A percentile compares a stretch with the other conserved stretches of the same genome.
phyloP scores from a whole-genome alignment of 352 stramenopile species.

The Poterioochromonas sp. region DNA sequence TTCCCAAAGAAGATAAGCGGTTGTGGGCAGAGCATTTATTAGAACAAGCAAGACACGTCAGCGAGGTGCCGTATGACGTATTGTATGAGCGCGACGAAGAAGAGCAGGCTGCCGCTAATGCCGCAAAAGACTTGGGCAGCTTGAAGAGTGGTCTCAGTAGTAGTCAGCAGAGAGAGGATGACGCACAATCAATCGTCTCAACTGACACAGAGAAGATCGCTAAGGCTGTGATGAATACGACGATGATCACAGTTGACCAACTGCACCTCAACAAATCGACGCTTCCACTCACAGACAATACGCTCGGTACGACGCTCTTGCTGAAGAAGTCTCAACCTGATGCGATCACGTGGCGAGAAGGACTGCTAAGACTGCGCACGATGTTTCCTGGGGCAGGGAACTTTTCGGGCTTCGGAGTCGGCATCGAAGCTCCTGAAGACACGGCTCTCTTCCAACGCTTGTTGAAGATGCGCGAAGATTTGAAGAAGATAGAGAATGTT shows the following conservation, averaged over 20 bases:
- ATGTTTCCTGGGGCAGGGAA: slow-evolving; percentile 8
- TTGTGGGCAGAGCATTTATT: slow-evolving; percentile 12
- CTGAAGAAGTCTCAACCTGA: background rate
- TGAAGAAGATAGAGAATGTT: background rate
- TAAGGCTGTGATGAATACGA: background rate
- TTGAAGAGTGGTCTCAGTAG: background rate
- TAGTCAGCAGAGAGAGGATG: background rate
- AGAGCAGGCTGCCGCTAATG: background rate
- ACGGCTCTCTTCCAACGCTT: background rate
- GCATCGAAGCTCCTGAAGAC: background rate
- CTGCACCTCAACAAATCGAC: background rate
- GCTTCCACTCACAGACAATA: background rate
- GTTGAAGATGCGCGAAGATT: background rate
- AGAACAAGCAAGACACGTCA: background rate
- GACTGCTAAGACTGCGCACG: background rate
- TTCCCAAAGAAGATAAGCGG: background rate
- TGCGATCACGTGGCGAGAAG: background rate
- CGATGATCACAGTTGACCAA: background rate
- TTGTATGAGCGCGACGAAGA: background rate
- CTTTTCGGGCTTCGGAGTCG: background rate
- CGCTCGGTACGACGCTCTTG: background rate
- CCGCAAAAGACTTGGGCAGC: background rate
- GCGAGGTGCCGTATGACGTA: too few relatives aligned
- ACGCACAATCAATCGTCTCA: background rate
- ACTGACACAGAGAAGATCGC: background rate